phyloP scores from a whole-genome alignment of 1,284 basidiomycete species.

The Ceratobasidium sp. region DNA sequence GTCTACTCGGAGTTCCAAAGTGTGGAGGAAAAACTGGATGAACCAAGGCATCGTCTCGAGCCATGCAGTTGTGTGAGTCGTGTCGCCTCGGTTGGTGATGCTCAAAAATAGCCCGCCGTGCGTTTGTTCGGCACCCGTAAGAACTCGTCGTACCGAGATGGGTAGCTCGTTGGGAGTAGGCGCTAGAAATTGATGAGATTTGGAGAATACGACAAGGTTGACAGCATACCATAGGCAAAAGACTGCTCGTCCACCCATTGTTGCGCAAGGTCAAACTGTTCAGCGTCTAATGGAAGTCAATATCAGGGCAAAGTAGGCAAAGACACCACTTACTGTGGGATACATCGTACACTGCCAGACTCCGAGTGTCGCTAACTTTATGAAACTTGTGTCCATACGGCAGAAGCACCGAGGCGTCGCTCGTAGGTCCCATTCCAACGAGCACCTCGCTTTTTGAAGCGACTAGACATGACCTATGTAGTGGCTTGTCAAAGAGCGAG shows the following conservation, averaged over 20 bases:
- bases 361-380: conserved; percentile 49
- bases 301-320: neutral
- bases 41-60: conserved; percentile 96
- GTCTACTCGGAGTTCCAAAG: conserved; percentile 67
- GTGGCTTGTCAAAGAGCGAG: conserved; percentile 77
- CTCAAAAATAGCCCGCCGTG: conserved; percentile 78
- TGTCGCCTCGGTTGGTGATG: conserved; percentile 73
- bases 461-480: conserved; percentile 74
- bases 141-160: conserved; percentile 77
- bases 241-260: conserved; percentile 65
- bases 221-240: conserved; percentile 70
- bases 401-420: conserved; percentile 28
- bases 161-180: conserved; percentile 59
- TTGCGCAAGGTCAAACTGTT: conserved; percentile 69
- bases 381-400: conserved; percentile 36
- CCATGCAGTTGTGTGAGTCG: conserved; percentile 73
- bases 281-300: conserved; percentile 54
- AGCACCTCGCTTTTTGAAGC: conserved; percentile 67
- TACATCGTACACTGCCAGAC: conserved; percentile 65
- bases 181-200: conserved; percentile 52
- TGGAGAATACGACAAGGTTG: conserved; percentile 3
- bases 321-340: conserved; percentile 59
- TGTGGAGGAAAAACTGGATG: conserved; percentile 89
- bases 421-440: conserved; percentile 56
- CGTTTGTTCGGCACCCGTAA: conserved; percentile 83